phyloP scores from a whole-genome alignment of 441 rosid species.

The Oxalis stricta region DNA sequence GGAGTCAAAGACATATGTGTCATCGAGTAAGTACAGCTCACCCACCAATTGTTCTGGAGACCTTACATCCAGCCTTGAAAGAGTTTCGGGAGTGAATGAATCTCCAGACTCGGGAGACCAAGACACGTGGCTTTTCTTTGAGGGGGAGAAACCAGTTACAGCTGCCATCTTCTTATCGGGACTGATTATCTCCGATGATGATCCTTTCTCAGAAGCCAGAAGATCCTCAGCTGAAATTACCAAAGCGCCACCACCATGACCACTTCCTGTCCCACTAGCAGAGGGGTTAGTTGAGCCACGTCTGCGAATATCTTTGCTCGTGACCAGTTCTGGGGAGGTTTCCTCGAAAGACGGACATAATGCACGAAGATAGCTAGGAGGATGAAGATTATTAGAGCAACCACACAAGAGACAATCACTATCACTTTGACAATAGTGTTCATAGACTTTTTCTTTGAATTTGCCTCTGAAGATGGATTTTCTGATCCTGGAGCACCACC shows the following conservation, averaged over 20 bases:
- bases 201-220: constrained; percentile 58
- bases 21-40: constrained; percentile 89
- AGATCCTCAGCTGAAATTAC: constrained; percentile 87
- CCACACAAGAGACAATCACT: constrained; percentile 57
- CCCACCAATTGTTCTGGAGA: constrained; percentile 92
- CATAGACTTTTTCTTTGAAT: constrained; percentile 37
- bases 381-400: constrained; percentile 54
- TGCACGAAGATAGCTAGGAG: constrained; percentile 63
- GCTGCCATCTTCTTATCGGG: constrained; percentile 66
- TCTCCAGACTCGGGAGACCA: constrained; percentile 98
- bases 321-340: constrained; percentile 29
- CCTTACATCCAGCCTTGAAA: constrained; percentile 75
- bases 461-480: constrained; percentile 22
- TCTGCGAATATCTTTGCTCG: constrained; percentile 32
- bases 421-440: constrained; percentile 49
- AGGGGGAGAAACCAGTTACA: constrained; percentile 69
- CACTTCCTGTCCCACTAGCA: constrained; percentile 35
- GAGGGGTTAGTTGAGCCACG: constrained; percentile 40
- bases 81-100: constrained; percentile 66
- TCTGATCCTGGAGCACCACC: constrained; percentile 39
- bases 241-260: constrained; percentile 56
- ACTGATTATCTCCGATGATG: constrained; percentile 67
- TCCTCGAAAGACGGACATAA: constrained; percentile 47
- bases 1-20: constrained; percentile 72
- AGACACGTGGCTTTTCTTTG: constrained; percentile 60